These are phyloP conservation scores for Climacium dendroides DNA, from an alignment of 225 moss, liverwort and hornwort species.

Conservation along the genomic window DNA sequence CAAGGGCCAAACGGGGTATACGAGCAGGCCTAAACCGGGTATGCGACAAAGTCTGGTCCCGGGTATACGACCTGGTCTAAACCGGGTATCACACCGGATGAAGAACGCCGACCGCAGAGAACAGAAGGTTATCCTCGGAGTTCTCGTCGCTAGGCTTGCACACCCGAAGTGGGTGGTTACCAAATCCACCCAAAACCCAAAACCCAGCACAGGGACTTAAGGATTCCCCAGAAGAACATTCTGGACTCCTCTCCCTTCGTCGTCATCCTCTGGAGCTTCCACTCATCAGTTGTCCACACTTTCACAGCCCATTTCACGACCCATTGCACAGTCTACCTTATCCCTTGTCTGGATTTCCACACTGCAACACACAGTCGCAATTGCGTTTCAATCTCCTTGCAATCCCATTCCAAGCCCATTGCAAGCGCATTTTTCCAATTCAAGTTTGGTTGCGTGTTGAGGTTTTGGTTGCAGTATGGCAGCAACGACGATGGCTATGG, in stretches of 20 bases:
- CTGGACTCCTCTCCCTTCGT: not conserved
- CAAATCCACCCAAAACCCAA: not conserved
- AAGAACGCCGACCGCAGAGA: not conserved
- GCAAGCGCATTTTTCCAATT: not conserved
- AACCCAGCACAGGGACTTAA: not conserved
- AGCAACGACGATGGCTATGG: conserved; percentile 24
- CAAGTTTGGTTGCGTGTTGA: not conserved
- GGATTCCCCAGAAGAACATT: not conserved
- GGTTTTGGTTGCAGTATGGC: not conserved
- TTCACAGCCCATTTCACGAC: not conserved
- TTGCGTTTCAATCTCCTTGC: not conserved
- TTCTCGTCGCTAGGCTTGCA: not conserved
- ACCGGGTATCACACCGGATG: not conserved
- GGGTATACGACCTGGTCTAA: not conserved
- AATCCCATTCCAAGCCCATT: not conserved
- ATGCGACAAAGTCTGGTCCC: rapidly evolving
- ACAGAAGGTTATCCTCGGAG: not conserved
- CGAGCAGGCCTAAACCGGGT: not conserved
- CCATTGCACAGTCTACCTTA: not conserved
- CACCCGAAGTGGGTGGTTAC: not conserved
- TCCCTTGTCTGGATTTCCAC: not conserved
- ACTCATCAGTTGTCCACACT: not conserved
- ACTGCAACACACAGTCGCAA: not conserved
- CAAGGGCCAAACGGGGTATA: not conserved
- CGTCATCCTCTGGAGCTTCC: not conserved